Conservation (phyloP, 2,329 filamentous ascomycete species). For the Dactylellina haptotyla region DNA sequence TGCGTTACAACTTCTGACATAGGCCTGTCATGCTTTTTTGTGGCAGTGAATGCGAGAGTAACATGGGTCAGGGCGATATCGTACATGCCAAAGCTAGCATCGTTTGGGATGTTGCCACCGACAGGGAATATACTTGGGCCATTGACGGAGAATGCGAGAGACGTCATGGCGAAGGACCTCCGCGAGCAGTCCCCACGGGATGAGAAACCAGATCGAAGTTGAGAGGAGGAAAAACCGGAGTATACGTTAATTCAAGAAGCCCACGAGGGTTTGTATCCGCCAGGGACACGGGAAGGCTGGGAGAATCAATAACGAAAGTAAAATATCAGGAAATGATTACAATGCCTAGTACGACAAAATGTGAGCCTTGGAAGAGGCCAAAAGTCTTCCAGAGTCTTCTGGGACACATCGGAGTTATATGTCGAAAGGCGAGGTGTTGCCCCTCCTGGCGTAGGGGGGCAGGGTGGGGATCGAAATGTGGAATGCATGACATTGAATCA, state of each 20-base stretch:
- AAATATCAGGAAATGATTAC: background rate
- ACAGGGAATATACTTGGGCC: slow-evolving; percentile 8
- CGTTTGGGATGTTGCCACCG: no score
- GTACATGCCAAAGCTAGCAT: slow-evolving; percentile 16
- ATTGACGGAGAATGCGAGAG: slow-evolving; percentile 26
- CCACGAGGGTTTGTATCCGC: slow-evolving; percentile 38
- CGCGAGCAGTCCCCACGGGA: background rate
- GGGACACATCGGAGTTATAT: background rate
- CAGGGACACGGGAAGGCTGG: slow-evolving; percentile 27
- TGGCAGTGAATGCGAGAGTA: slow-evolving; percentile 27
- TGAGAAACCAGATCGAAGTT: slow-evolving; percentile 2
- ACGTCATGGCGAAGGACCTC: slow-evolving; percentile 28
- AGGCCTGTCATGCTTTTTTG: slow-evolving; percentile 9
- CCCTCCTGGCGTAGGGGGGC: background rate
- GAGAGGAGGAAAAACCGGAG: background rate
- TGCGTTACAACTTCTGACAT: slow-evolving; percentile 26
- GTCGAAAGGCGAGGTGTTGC: background rate
- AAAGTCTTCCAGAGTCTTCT: background rate
- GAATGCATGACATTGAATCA: slow-evolving; percentile 28
- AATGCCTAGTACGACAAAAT: slow-evolving; percentile 4
- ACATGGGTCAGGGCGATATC: slow-evolving; percentile 27
- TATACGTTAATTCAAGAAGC: background rate
- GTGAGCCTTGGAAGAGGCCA: background rate
- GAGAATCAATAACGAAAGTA: background rate
- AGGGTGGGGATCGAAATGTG: slow-evolving; percentile 9